These are phyloP conservation scores for bread wheat (Triticum aestivum) DNA, from an alignment of 176 grass and related monocot genomes.

Conservation along the genomic window DNA sequence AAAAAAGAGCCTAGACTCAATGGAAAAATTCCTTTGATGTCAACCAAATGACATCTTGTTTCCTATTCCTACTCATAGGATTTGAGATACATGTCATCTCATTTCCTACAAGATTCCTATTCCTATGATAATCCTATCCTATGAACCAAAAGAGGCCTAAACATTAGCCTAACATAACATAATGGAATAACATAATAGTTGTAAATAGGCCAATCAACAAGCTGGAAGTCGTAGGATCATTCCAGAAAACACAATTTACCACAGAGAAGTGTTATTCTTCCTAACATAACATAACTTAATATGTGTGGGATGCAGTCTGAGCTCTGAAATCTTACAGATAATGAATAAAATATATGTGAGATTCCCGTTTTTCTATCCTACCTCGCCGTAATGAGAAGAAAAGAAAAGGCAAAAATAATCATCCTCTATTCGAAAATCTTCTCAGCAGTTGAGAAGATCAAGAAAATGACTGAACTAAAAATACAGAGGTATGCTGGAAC, in stretches of 20 bases:
- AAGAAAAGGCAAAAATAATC: conserved; percentile 8
- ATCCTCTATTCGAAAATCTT: conserved; percentile 20
- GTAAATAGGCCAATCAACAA: neutral
- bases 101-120: too few relatives aligned
- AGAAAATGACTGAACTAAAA: conserved; percentile 22
- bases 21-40: too few relatives aligned
- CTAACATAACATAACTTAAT: neutral
- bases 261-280: neutral
- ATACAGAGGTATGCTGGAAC: conserved; percentile 17
- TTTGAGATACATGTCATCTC: too few relatives aligned
- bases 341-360: conserved; percentile 20
- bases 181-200: too few relatives aligned
- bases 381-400: neutral
- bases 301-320: conserved; percentile 25
- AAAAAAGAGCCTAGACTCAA: too few relatives aligned
- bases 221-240: neutral
- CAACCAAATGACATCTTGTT: too few relatives aligned
- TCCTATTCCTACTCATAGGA: too few relatives aligned
- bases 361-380: conserved; percentile 25
- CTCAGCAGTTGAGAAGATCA: conserved; percentile 12
- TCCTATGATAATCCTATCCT: too few relatives aligned
- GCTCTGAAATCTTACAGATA: conserved; percentile 19
- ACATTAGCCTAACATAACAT: too few relatives aligned
- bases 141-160: too few relatives aligned
- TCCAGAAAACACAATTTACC: neutral